phyloP scores from a whole-genome alignment of 106 monocot genomes.

The Dendrobium chrysotoxum region DNA sequence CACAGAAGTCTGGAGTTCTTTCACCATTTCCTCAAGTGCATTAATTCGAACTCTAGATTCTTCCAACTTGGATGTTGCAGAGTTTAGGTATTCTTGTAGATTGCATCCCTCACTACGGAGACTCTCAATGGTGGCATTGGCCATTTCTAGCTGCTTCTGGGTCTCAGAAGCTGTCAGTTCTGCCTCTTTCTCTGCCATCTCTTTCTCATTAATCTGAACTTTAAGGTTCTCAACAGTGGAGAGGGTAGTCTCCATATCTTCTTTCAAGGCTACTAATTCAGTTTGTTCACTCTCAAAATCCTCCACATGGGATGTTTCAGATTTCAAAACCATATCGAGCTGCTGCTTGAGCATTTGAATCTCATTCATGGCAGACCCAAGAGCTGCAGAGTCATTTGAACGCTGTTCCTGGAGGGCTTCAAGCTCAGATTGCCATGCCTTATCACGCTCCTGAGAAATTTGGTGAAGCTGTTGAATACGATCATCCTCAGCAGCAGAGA shows the following conservation, averaged over 20 bases:
- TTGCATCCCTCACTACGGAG: conserved; percentile 45
- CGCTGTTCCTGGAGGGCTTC: conserved; percentile 71
- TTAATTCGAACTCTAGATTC: conserved; percentile 41
- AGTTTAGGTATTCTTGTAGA: conserved; percentile 40
- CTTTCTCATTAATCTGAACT: conserved; percentile 24
- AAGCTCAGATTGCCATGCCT: conserved; percentile 70
- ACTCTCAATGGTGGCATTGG: conserved; percentile 44
- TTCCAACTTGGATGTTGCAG: conserved; percentile 43
- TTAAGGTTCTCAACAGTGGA: conserved; percentile 45
- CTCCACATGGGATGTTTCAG: conserved; percentile 27
- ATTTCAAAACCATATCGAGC: conserved; percentile 33
- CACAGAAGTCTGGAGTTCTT: conserved; percentile 17
- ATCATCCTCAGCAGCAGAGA: conserved; percentile 52
- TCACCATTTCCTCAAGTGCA: conserved; percentile 35
- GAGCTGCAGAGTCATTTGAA: conserved; percentile 40
- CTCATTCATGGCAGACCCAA: conserved; percentile 60
- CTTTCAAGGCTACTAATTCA: conserved; percentile 32
- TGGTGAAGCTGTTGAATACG: conserved; percentile 58
- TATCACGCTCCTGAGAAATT: conserved; percentile 58
- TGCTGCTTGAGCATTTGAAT: conserved; percentile 61
- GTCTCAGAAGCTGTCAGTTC: conserved; percentile 33
- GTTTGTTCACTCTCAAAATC: conserved; percentile 17
- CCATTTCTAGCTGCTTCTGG: conserved; percentile 54
- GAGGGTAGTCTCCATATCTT: conserved; percentile 30
- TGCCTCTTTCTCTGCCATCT: conserved; percentile 40